Evolutionary conservation across 345 rosid genomes (phyloP).

Genomic region (Ricinus communis): DNA sequence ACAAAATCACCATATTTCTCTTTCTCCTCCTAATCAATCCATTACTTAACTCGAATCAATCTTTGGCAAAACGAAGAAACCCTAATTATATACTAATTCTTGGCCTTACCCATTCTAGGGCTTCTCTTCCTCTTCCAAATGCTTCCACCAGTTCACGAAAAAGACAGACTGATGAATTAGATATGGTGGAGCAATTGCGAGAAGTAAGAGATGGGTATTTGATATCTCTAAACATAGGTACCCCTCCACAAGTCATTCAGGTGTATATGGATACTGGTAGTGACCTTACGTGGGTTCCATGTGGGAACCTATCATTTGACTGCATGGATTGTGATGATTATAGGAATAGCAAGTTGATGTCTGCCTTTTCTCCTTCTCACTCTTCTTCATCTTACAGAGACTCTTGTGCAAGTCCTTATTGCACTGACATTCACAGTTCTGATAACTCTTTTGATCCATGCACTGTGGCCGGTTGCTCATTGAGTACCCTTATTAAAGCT

Average conservation of each 20-base stretch:
- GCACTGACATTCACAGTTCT: slow-evolving; percentile 65
- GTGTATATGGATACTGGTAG: slow-evolving; percentile 87
- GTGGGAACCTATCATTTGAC: slow-evolving; percentile 69
- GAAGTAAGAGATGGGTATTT: slow-evolving; percentile 77
- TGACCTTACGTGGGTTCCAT: slow-evolving; percentile 92
- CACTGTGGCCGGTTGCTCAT: slow-evolving; percentile 64
- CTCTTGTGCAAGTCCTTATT: slow-evolving; percentile 54
- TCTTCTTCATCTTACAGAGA: slow-evolving; percentile 63
- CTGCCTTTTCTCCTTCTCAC: slow-evolving; percentile 57
- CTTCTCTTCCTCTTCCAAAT: slow-evolving; percentile 40
- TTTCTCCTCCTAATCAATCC: slow-evolving; percentile 27
- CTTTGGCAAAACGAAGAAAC: slow-evolving; percentile 38
- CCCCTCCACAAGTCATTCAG: slow-evolving; percentile 75
- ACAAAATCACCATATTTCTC: slow-evolving; percentile 12
- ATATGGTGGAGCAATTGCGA: slow-evolving; percentile 53
- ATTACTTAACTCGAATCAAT: slow-evolving; percentile 19
- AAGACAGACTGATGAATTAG: slow-evolving; percentile 26
- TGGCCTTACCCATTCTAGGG: slow-evolving; percentile 46
- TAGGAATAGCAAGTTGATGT: slow-evolving; percentile 35
- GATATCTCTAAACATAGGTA: slow-evolving; percentile 64
- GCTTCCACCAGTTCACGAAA: slow-evolving; percentile 23
- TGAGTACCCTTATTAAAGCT: slow-evolving; percentile 51
- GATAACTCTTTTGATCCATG: slow-evolving; percentile 75
- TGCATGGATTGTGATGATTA: slow-evolving; percentile 72
- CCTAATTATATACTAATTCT: slow-evolving; percentile 44